Base-by-base conservation (phyloP, 1,139 yeast genomes). In the Geotrichum restrictum region DNA sequence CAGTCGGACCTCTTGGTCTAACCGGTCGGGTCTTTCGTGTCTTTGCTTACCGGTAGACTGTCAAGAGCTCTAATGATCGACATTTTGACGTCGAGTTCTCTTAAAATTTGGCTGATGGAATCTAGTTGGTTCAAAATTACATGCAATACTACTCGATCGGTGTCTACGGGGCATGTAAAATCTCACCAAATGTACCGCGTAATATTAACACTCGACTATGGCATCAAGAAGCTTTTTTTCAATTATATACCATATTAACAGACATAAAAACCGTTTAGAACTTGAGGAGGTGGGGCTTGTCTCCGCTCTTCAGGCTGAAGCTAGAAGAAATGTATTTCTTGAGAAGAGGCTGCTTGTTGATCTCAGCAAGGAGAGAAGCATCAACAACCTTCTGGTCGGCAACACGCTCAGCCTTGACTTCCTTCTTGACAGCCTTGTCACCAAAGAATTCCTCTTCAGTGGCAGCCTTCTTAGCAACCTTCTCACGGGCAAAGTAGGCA, bases 301-400 rank as follows among this genome's bases (percentile, higher is more conserved):
- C 98, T 78, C 98, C 98, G 80, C 81, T 84, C 88, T 89, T 91
- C 79, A 94, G 85, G 69, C 96, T 85, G 93, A 93, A 93, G 68
- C 95, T 80, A 70, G 97, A 78, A 69, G 96, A 86, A 77, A 93
- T 85, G 88, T 93, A 93, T 80, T 91, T 96, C 80, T 89, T 88
- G 77, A 93, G 88, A 76, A 89, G 83, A 75, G 98, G 96, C 70
- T 97, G 89, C 84, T 91, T 87, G 85, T 91, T 89, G 81, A 93
- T 87, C 78, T 86, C 93, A 69, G 93, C 76, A 73, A 93, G 81
- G 74, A 93, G 82, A 74, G 96, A 88, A 76, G 91, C 84, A 79
- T 93, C 99, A 69, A 93, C 95, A 60, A 81, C 68, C 86, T 93
- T 93, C 81, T 93, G 99, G 84, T 94, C 98, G 71, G 91, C 91